These are phyloP conservation scores for Fusarium coicis DNA, from an alignment of 2,329 filamentous ascomycete species.

Conservation along the genomic window DNA sequence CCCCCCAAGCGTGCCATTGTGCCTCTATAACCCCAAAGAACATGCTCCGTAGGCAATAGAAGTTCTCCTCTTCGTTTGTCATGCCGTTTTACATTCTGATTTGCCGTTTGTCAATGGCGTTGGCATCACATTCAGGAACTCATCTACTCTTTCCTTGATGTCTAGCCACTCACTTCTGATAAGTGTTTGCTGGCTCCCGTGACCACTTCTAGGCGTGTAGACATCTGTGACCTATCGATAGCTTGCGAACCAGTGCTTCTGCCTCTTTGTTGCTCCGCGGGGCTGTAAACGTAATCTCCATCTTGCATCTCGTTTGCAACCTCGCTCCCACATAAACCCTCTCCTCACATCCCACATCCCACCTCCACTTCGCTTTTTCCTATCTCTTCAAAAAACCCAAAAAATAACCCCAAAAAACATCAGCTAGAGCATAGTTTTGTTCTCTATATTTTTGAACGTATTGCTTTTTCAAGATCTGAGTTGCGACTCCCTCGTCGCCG, in stretches of 20 bases:
- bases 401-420: not conserved
- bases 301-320: not conserved
- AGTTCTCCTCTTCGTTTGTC: not conserved
- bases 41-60: not conserved
- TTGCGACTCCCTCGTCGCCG: too few species aligned
- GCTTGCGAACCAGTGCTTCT: not conserved
- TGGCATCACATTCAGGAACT: not conserved
- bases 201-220: not conserved
- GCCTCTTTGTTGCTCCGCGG: not conserved
- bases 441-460: slow-evolving; percentile 6
- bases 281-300: not conserved
- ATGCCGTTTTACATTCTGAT: not conserved
- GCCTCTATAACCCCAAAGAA: too few species aligned
- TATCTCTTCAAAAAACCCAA: not conserved
- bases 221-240: not conserved
- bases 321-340: not conserved
- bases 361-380: not conserved
- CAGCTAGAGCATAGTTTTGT: slow-evolving; percentile 1
- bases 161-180: not conserved
- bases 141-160: not conserved
- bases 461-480: not conserved
- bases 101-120: slow-evolving; percentile 5
- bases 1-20: not conserved
- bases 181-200: not conserved
- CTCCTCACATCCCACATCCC: not conserved